These are phyloP conservation scores for Aspergillus eucalypticola DNA, from an alignment of 2,329 filamentous ascomycete species.

Conservation along the genomic window DNA sequence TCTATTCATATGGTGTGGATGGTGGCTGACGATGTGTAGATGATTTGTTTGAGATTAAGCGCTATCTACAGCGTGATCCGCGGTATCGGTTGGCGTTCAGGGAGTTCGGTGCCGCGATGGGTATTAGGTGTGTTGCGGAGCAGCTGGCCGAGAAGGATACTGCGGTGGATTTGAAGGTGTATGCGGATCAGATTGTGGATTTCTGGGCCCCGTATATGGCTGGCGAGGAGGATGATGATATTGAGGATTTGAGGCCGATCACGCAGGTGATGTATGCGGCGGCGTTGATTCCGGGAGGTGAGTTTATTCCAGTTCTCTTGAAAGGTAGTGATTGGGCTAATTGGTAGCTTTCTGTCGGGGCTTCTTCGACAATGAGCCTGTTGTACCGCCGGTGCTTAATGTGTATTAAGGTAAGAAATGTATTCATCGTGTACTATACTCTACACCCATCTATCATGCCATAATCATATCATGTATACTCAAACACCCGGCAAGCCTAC, in stretches of 20 bases:
- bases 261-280: slow-evolving; percentile 60
- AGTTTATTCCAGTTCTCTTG: slow-evolving; percentile 28
- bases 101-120: slow-evolving; percentile 57
- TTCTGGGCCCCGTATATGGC: slow-evolving; percentile 44
- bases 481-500: slow-evolving; percentile 48
- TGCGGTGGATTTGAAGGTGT: slow-evolving; percentile 30
- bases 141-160: slow-evolving; percentile 39
- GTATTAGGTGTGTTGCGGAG: slow-evolving; percentile 44
- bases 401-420: background rate
- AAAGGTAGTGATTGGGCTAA: background rate
- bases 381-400: background rate
- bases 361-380: slow-evolving; percentile 40
- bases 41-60: slow-evolving; percentile 38
- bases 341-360: slow-evolving; percentile 35
- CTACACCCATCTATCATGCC: background rate
- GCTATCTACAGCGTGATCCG: slow-evolving; percentile 37
- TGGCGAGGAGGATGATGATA: slow-evolving; percentile 33
- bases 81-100: slow-evolving; percentile 52
- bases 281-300: slow-evolving; percentile 57
- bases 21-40: slow-evolving; percentile 24
- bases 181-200: slow-evolving; percentile 38
- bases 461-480: background rate
- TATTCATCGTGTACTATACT: background rate
- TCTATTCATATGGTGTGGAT: background rate
- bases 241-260: slow-evolving; percentile 54